A percentile compares a stretch with the other conserved stretches of the same genome.
Evolutionary conservation across 164 flowering plant genomes (phyloP).

Genomic region (Chimonanthus salicifolius): DNA sequence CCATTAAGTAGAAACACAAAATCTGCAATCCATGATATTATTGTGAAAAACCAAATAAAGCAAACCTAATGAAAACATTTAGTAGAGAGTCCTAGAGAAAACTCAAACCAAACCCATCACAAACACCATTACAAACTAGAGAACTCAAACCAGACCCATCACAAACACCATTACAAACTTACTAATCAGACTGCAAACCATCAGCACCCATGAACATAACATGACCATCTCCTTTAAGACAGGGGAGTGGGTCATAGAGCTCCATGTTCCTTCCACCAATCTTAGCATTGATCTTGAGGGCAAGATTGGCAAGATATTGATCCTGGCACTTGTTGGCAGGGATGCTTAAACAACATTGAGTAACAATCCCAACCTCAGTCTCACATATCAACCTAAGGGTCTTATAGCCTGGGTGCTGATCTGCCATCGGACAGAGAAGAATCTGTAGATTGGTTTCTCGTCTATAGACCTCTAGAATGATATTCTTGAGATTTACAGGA

Average conservation of each 20-base stretch:
- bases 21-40: too few species aligned
- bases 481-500: slow-evolving; percentile 16
- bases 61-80: too few species aligned
- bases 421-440: slow-evolving; percentile 60
- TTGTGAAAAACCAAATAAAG: too few species aligned
- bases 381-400: slow-evolving; percentile 66
- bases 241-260: slow-evolving; percentile 44
- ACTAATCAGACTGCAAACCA: background rate
- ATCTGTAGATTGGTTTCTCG: slow-evolving; percentile 33
- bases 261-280: slow-evolving; percentile 79
- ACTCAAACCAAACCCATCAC: too few species aligned
- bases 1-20: too few species aligned
- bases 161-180: too few species aligned
- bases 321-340: slow-evolving; percentile 35
- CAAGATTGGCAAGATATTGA: slow-evolving; percentile 57
- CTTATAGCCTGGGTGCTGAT: slow-evolving; percentile 56
- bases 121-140: too few species aligned
- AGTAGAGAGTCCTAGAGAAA: too few species aligned
- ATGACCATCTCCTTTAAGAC: slow-evolving; percentile 26
- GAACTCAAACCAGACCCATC: too few species aligned
- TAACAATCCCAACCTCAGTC: slow-evolving; percentile 59
- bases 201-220: slow-evolving; percentile 86
- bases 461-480: slow-evolving; percentile 19
- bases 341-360: slow-evolving; percentile 58
- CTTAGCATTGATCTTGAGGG: slow-evolving; percentile 79